phyloP scores from a whole-genome alignment of 805 yeast genomes.

The Yamadazyma olivae region DNA sequence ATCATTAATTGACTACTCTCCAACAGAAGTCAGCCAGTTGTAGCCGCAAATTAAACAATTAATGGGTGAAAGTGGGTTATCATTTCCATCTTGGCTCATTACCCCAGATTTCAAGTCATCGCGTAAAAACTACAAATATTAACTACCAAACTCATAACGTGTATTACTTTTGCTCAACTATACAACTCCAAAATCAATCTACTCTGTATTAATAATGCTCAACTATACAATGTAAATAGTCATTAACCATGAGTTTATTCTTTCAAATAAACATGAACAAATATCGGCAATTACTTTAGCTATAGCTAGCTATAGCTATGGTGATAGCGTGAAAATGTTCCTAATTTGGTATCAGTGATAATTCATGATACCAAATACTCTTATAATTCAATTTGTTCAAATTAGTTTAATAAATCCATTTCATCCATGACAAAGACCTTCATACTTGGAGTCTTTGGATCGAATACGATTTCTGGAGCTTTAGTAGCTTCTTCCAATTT shows the following conservation, averaged over 20 bases:
- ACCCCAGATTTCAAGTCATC: no score
- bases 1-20: no score
- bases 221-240: slow-evolving; percentile 6
- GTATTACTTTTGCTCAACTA: slow-evolving; percentile 3
- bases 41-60: no score
- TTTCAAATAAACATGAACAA: not conserved
- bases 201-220: slow-evolving; percentile 12
- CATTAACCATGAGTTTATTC: not conserved
- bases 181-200: slow-evolving; percentile 4
- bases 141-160: not conserved
- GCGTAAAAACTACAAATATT: no score
- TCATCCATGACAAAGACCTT: slow-evolving; percentile 16
- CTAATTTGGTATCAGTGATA: not conserved
- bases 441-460: slow-evolving; percentile 15
- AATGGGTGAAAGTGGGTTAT: no score
- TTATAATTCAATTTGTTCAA: slow-evolving; percentile 1
- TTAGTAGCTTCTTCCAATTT: slow-evolving; percentile 17
- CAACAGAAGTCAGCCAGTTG: no score
- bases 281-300: not conserved
- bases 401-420: slow-evolving; percentile 10
- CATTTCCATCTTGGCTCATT: no score
- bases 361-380: not conserved
- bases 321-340: no score
- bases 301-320: no score
- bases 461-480: slow-evolving; percentile 17